Percentiles rank a stretch among this genome's conserved stretches.
These are phyloP conservation scores for Drechslera avenae DNA, from an alignment of 2,329 filamentous ascomycete genomes.

Conservation along the genomic window DNA sequence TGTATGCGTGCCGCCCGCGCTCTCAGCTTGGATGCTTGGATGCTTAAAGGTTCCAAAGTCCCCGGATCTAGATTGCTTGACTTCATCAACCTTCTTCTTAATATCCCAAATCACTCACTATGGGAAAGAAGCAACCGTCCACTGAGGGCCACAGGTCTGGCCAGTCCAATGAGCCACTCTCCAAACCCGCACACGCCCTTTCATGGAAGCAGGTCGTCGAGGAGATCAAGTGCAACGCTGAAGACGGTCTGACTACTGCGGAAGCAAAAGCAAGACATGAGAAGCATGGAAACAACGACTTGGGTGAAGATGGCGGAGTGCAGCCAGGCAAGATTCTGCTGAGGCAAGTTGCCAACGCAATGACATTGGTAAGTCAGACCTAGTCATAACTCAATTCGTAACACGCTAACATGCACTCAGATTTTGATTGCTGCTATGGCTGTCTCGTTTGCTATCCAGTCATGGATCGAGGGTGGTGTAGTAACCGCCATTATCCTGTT, in stretches of 20 bases:
- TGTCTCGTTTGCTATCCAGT: slow-evolving; percentile 53
- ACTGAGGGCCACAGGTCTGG: slow-evolving; percentile 51
- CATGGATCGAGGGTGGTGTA: slow-evolving; percentile 56
- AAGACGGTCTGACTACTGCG: slow-evolving; percentile 67
- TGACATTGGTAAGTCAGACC: slow-evolving; percentile 65
- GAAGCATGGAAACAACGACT: slow-evolving; percentile 70
- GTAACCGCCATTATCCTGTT: slow-evolving; percentile 53
- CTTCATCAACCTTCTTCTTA: slow-evolving; percentile 30
- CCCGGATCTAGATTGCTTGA: slow-evolving; percentile 41
- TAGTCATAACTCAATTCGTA: background rate
- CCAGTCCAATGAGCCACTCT: slow-evolving; percentile 60
- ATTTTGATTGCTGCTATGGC: slow-evolving; percentile 55
- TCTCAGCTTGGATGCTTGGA: slow-evolving; percentile 11
- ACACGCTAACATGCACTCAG: slow-evolving; percentile 17
- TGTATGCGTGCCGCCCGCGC: slow-evolving; percentile 28
- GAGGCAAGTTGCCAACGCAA: slow-evolving; percentile 76
- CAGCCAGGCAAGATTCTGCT: slow-evolving; percentile 75
- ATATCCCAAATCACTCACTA: slow-evolving; percentile 32
- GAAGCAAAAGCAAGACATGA: slow-evolving; percentile 56
- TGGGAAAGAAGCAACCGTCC: slow-evolving; percentile 47
- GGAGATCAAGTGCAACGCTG: slow-evolving; percentile 66
- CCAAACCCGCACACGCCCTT: slow-evolving; percentile 66
- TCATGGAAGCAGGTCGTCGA: slow-evolving; percentile 58
- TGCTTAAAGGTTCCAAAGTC: slow-evolving; percentile 38
- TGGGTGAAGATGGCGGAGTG: slow-evolving; percentile 72